Conservation (phyloP, 2,329 filamentous ascomycete species). For the Hypoxylon sp. region DNA sequence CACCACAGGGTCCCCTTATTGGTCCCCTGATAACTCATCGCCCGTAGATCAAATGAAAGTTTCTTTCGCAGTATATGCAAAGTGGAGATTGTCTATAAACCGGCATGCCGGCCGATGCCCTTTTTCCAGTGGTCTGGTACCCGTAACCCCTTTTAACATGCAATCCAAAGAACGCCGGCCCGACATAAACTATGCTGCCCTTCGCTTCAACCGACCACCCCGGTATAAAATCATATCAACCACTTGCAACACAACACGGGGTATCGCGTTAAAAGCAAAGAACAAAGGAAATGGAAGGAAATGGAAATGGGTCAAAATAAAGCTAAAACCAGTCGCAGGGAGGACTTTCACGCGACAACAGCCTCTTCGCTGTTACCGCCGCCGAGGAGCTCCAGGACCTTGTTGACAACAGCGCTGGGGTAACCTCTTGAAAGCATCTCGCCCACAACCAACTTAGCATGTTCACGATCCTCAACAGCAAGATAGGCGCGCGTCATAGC, state of each 20-base stretch:
- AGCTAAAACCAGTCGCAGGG: not conserved
- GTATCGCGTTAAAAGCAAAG: slow-evolving; percentile 54
- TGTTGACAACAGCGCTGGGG: slow-evolving; percentile 90
- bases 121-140: slow-evolving; percentile 44
- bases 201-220: slow-evolving; percentile 50
- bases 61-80: slow-evolving; percentile 55
- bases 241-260: slow-evolving; percentile 51
- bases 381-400: slow-evolving; percentile 91
- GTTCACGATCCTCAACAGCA: slow-evolving; percentile 82
- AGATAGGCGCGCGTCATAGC: slow-evolving; percentile 97
- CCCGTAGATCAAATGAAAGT: slow-evolving; percentile 28
- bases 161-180: slow-evolving; percentile 49
- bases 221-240: slow-evolving; percentile 42
- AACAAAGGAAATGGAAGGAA: slow-evolving; percentile 50
- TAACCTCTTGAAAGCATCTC: slow-evolving; percentile 95
- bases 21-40: slow-evolving; percentile 11
- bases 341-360: slow-evolving; percentile 42
- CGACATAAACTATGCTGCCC: slow-evolving; percentile 33
- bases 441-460: slow-evolving; percentile 82
- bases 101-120: slow-evolving; percentile 50
- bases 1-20: slow-evolving; percentile 12
- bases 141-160: slow-evolving; percentile 43
- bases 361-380: slow-evolving; percentile 64
- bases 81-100: slow-evolving; percentile 67
- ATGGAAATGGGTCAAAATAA: slow-evolving; percentile 27